Conservation (phyloP, 257 asterid species). For the Perilla frutescens region DNA sequence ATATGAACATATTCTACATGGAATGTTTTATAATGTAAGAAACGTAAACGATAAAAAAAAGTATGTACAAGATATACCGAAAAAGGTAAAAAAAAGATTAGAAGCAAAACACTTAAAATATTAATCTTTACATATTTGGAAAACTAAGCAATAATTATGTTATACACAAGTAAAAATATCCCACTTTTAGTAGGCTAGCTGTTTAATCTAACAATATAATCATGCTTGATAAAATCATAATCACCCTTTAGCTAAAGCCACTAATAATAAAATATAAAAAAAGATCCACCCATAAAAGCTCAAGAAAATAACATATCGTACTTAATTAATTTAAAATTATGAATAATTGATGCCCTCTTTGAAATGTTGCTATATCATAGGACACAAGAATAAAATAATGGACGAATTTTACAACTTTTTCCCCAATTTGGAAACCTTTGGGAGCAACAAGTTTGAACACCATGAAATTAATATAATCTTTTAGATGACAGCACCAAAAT, state of each 20-base stretch:
- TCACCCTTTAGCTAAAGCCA: slow-evolving; percentile 29
- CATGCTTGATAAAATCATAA: slow-evolving; percentile 24
- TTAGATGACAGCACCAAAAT: slow-evolving; percentile 28
- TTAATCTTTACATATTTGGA: slow-evolving; percentile 38
- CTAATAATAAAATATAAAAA: neutral
- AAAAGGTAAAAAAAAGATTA: neutral
- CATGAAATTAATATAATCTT: slow-evolving; percentile 13
- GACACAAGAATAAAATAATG: slow-evolving; percentile 36
- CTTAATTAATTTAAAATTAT: slow-evolving; percentile 30
- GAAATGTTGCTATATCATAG: slow-evolving; percentile 30
- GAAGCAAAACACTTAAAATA: slow-evolving; percentile 17
- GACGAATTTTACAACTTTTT: slow-evolving; percentile 31
- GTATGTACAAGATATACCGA: neutral
- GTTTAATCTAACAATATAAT: slow-evolving; percentile 19
- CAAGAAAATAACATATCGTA: slow-evolving; percentile 20
- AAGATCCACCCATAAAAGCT: neutral
- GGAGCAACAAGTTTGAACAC: slow-evolving; percentile 21
- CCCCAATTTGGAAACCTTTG: slow-evolving; percentile 45
- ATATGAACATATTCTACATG: too few relatives aligned
- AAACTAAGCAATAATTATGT: slow-evolving; percentile 18
- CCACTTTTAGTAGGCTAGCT: slow-evolving; percentile 38
- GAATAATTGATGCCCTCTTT: slow-evolving; percentile 28
- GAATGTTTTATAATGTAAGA: too few relatives aligned
- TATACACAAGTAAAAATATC: slow-evolving; percentile 9
- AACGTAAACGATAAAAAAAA: neutral